Evolutionary conservation across 2,329 filamentous ascomycete genomes (phyloP).

Genomic region (Pseudohalonectria lignicola): DNA sequence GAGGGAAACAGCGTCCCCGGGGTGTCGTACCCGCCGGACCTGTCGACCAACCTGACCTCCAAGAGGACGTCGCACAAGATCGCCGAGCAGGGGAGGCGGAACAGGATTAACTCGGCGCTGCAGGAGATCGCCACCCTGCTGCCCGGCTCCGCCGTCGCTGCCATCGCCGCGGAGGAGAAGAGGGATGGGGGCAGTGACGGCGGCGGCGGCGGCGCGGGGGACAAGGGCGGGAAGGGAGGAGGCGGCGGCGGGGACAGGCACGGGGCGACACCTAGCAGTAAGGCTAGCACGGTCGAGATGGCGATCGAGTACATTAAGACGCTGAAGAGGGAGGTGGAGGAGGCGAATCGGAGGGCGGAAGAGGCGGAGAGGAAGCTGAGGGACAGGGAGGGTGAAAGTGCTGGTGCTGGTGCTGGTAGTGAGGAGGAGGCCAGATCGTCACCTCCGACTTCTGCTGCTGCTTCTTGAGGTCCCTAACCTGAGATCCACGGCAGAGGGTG

Average conservation of each 20-base stretch:
- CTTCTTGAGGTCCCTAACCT: too few relatives aligned
- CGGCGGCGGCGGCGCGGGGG: conserved; percentile 20
- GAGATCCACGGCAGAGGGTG: too few relatives aligned
- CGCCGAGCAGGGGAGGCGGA: conserved; percentile 88
- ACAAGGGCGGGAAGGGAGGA: conserved; percentile 31
- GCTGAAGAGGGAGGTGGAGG: conserved; percentile 61
- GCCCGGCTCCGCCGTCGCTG: too few relatives aligned
- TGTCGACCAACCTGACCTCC: conserved; percentile 88
- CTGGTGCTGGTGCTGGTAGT: not conserved
- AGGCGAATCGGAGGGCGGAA: conserved; percentile 51
- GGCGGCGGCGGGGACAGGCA: conserved; percentile 26
- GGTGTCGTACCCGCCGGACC: conserved; percentile 77
- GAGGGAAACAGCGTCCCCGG: conserved; percentile 88
- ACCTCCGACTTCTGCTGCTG: not conserved
- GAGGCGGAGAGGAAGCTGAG: conserved; percentile 52
- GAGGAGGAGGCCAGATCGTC: not conserved
- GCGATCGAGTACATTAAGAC: conserved; percentile 92
- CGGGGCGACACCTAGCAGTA: conserved; percentile 60
- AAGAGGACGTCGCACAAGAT: conserved; percentile 98
- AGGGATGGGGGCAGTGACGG: conserved; percentile 17
- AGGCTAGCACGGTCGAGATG: conserved; percentile 94
- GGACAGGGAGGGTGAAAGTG: not conserved
- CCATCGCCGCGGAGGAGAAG: not conserved
- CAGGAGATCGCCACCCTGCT: conserved; percentile 83
- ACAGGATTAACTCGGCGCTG: conserved; percentile 88